Percentiles rank a stretch among this genome's conserved stretches.
These are phyloP conservation scores for Aspergillus caelatus DNA, from an alignment of 2,329 filamentous ascomycete species.

Conservation along the genomic window DNA sequence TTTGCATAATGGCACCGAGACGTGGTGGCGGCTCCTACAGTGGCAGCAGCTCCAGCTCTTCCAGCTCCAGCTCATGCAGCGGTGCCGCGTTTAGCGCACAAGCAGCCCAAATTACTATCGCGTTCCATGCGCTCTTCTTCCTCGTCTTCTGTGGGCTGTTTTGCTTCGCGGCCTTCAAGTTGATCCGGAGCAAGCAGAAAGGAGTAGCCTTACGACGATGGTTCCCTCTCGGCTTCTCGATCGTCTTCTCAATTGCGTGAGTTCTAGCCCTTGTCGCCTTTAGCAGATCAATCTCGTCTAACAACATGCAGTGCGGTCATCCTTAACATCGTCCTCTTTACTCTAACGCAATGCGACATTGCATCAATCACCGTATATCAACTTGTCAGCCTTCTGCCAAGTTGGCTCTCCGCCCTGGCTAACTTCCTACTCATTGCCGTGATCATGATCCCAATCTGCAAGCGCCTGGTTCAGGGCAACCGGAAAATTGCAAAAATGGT, in stretches of 20 bases:
- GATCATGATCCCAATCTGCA: conserved; percentile 20
- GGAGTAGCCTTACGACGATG: conserved; percentile 5
- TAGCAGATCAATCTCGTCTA: not conserved
- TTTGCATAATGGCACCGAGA: conserved; percentile 2
- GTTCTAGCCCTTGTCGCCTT: not conserved
- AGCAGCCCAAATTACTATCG: conserved; percentile 7
- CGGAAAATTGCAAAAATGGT: conserved; percentile 2
- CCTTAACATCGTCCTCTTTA: conserved; percentile 8
- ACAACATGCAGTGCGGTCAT: not conserved
- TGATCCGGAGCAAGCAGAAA: conserved; percentile 8
- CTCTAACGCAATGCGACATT: conserved; percentile 13
- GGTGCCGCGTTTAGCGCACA: conserved; percentile 7
- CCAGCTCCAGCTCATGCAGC: conserved; percentile 2
- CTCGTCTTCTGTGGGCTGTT: conserved; percentile 13
- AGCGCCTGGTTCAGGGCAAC: conserved; percentile 14
- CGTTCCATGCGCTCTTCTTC: conserved; percentile 20
- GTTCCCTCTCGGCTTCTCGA: conserved; percentile 13
- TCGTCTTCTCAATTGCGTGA: conserved; percentile 17
- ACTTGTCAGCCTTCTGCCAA: not conserved
- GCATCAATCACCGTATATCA: not conserved
- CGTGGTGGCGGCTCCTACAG: conserved; percentile 2
- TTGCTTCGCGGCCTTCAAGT: not conserved
- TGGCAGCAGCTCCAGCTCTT: not conserved
- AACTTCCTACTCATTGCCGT: conserved; percentile 9
- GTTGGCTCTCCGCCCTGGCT: conserved; percentile 11